Evolutionary conservation across 805 yeast species (phyloP).

Genomic region (Candida corydali): DNA sequence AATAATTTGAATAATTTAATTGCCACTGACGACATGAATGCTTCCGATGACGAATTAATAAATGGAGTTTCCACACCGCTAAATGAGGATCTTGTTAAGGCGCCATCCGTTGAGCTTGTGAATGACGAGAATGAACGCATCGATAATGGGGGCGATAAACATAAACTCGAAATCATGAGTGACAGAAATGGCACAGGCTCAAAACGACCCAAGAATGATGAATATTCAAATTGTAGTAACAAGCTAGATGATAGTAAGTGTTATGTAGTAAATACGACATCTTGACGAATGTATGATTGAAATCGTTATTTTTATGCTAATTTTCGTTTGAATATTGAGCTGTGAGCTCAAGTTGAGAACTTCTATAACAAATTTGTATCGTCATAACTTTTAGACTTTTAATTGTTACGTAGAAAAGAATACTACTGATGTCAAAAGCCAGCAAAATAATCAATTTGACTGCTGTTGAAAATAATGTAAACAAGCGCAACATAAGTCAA

Average conservation of each 20-base stretch:
- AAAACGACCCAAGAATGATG: conserved; percentile 1
- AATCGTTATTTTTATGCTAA: no score
- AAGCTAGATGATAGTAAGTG: neutral
- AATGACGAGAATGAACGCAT: neutral
- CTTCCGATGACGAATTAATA: conserved; percentile 18
- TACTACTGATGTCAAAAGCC: no score
- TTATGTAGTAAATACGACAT: neutral
- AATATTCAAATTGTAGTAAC: neutral
- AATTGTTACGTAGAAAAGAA: no score
- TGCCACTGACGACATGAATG: conserved; percentile 18
- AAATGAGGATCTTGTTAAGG: conserved; percentile 14
- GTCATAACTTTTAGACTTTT: no score
- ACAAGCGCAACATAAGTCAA: no score
- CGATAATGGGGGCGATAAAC: neutral
- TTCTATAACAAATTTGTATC: no score
- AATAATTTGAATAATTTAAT: conserved; percentile 8
- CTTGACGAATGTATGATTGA: no score
- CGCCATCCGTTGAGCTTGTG: neutral
- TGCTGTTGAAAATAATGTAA: no score
- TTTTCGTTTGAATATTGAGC: no score
- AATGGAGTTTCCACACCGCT: conserved; percentile 26
- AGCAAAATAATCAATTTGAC: no score
- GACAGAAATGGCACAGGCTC: neutral
- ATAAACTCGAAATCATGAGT: neutral
- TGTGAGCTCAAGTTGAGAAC: no score